Conservation (phyloP, 2,329 filamentous ascomycete species). For the Diaporthe longicolla region DNA sequence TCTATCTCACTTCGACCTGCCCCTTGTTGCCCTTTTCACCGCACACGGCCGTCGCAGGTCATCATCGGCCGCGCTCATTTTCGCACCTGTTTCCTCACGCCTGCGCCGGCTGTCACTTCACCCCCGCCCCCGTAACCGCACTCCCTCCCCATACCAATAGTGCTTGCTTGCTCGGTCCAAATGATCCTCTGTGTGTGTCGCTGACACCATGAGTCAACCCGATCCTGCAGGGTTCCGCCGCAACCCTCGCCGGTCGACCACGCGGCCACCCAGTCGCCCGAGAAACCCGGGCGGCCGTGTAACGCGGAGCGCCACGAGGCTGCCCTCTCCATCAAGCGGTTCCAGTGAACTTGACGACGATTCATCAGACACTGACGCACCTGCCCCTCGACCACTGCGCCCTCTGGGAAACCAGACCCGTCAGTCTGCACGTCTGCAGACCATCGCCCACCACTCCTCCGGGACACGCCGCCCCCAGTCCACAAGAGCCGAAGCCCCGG, state of each 20-base stretch:
- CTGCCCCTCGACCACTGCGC: slow-evolving; percentile 16
- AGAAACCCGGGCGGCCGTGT: slow-evolving; percentile 39
- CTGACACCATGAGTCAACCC: slow-evolving; percentile 41
- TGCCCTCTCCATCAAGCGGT: slow-evolving; percentile 31
- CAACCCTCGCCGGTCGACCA: slow-evolving; percentile 40
- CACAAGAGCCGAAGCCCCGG: slow-evolving; percentile 8
- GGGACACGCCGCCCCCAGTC: background rate
- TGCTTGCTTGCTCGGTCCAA: slow-evolving; percentile 6
- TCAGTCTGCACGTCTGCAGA: slow-evolving; percentile 35
- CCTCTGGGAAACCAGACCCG: slow-evolving; percentile 23
- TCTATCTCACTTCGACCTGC: background rate
- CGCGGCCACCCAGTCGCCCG: slow-evolving; percentile 31
- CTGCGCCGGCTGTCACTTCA: background rate
- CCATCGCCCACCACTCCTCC: slow-evolving; percentile 34
- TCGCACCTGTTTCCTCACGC: background rate
- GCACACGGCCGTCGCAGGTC: slow-evolving; percentile 12
- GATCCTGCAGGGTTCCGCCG: slow-evolving; percentile 41
- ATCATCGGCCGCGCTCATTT: background rate
- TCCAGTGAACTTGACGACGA: slow-evolving; percentile 25
- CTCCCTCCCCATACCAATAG: slow-evolving; percentile 1
- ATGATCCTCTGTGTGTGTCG: slow-evolving; percentile 19
- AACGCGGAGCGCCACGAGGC: slow-evolving; percentile 41
- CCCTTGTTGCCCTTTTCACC: background rate
- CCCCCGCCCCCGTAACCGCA: background rate
- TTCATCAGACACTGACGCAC: slow-evolving; percentile 21